Evolutionary conservation across 768 basidiomycete genomes (phyloP).

Genomic region (Lentinula detonsa): DNA sequence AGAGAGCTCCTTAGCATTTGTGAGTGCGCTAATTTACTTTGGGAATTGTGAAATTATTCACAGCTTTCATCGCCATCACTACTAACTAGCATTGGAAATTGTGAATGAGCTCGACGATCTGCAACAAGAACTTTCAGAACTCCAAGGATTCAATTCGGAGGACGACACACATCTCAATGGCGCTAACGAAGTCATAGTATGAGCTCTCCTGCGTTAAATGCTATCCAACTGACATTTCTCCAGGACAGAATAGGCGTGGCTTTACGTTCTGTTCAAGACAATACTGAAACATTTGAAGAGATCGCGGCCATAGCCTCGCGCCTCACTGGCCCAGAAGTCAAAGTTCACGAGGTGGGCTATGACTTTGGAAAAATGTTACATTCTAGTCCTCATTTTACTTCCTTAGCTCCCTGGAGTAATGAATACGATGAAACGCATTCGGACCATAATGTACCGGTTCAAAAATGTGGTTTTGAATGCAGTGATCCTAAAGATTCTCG

Average conservation of each 20-base stretch:
- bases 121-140: not conserved
- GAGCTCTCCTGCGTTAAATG: not conserved
- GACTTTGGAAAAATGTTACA: not conserved
- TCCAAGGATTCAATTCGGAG: not conserved
- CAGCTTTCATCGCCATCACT: not conserved
- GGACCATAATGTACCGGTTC: not conserved
- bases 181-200: not conserved
- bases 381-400: not conserved
- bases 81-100: not conserved
- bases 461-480: not conserved
- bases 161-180: not conserved
- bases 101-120: not conserved
- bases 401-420: constrained; percentile 1
- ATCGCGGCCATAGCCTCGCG: not conserved
- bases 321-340: not conserved
- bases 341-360: not conserved
- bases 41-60: not conserved
- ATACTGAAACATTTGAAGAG: not conserved
- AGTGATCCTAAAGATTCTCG: not conserved
- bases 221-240: not conserved
- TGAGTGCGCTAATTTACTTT: not conserved
- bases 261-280: not conserved
- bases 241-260: not conserved
- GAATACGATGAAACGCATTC: not conserved
- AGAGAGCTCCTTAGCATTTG: not conserved